phyloP scores from a whole-genome alignment of 345 rosid species.

The Eutrema japonicum region DNA sequence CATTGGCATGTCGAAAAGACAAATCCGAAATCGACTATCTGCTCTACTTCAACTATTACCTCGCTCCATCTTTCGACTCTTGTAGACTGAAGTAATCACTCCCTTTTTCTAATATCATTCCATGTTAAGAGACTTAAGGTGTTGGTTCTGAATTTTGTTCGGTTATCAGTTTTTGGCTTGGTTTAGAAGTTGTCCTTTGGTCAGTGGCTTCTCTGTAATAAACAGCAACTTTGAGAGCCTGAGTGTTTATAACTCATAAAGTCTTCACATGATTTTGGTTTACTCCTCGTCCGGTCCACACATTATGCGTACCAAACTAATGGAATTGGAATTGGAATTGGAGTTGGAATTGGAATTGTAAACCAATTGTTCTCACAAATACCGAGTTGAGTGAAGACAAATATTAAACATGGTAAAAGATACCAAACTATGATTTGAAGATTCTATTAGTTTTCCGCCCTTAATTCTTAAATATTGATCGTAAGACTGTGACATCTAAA shows the following conservation, averaged over 20 bases:
- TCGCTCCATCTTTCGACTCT: neutral
- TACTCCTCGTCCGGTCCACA: neutral
- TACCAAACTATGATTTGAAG: constrained; percentile 14
- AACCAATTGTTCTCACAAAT: neutral
- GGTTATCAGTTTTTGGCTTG: neutral
- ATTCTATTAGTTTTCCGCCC: neutral
- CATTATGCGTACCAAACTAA: neutral
- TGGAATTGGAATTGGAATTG: constrained; percentile 6
- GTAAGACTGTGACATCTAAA: constrained; percentile 11
- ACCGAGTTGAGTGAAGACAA: neutral
- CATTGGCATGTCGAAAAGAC: neutral
- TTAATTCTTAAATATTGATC: neutral
- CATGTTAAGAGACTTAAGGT: neutral
- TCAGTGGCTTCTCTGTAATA: constrained; percentile 1
- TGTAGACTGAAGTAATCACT: neutral
- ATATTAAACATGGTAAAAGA: neutral
- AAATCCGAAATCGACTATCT: neutral
- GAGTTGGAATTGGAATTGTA: constrained; percentile 4
- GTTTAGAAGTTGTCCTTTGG: neutral
- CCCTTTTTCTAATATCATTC: neutral
- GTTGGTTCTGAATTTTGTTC: neutral
- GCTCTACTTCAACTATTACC: neutral
- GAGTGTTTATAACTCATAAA: neutral
- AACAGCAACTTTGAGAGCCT: neutral
- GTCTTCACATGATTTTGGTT: neutral